Evolutionary conservation across 2,329 filamentous ascomycete genomes (phyloP).

Genomic region (Incumbomyces lentus): DNA sequence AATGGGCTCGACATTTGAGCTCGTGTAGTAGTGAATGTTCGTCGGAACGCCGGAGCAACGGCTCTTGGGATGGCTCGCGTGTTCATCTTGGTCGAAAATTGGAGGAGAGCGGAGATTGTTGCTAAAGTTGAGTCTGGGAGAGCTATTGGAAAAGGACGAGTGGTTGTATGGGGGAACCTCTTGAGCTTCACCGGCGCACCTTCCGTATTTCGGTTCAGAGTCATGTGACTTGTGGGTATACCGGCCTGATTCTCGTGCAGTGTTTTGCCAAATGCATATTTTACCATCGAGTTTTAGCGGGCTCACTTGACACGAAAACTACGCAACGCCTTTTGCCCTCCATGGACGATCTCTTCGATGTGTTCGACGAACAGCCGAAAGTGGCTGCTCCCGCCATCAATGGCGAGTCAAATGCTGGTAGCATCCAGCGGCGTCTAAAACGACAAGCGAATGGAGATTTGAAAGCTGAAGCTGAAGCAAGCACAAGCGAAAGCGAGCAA

Average conservation of each 20-base stretch:
- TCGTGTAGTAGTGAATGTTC: conserved; percentile 88
- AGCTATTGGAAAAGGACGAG: not conserved
- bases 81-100: conserved; percentile 57
- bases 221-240: not conserved
- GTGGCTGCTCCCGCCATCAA: conserved; percentile 27
- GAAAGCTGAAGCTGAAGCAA: conserved; percentile 36
- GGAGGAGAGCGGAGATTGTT: no score
- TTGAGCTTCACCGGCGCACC: not conserved
- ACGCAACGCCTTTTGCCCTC: conserved; percentile 9
- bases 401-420: conserved; percentile 25
- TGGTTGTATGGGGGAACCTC: not conserved
- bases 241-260: no score
- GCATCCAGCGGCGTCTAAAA: conserved; percentile 60
- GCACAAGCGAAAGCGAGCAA: not conserved
- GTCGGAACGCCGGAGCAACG: conserved; percentile 64
- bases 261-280: no score
- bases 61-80: conserved; percentile 56
- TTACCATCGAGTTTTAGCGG: no score
- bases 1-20: conserved; percentile 73
- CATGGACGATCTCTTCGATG: conserved; percentile 75
- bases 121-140: no score
- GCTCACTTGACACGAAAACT: no score
- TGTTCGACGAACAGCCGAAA: conserved; percentile 60
- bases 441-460: conserved; percentile 72
- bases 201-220: not conserved